Evolutionary conservation across 2,329 filamentous ascomycete genomes (phyloP).

Genomic region (Tolypocladium ophioglossoides): DNA sequence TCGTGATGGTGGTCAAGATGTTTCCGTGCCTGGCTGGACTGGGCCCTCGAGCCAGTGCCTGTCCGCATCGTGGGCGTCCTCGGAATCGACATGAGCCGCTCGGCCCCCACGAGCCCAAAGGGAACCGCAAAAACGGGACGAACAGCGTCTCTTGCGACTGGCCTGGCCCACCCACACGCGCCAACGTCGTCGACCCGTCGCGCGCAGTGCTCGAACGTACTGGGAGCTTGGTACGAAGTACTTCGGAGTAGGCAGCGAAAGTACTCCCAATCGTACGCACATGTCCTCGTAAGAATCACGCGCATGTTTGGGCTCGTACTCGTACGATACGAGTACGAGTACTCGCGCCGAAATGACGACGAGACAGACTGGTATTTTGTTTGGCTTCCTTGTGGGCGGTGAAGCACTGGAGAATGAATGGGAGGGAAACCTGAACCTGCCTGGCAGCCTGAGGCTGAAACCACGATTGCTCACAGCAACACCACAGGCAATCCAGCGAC

Average conservation of each 20-base stretch:
- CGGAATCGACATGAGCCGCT: not conserved
- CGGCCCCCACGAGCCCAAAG: not conserved
- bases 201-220: not conserved
- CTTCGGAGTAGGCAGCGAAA: too few relatives aligned
- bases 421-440: too few relatives aligned
- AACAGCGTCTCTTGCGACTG: not conserved
- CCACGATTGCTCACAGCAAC: too few relatives aligned
- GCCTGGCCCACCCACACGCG: not conserved
- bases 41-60: not conserved
- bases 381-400: not conserved
- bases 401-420: too few relatives aligned
- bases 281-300: not conserved
- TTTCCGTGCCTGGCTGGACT: not conserved
- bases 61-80: not conserved
- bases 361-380: not conserved
- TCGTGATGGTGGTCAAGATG: not conserved
- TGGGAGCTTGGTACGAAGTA: not conserved
- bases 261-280: too few relatives aligned
- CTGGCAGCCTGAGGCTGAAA: not conserved
- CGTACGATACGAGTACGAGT: not conserved
- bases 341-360: not conserved
- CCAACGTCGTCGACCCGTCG: not conserved
- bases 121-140: not conserved
- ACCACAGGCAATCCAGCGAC: not conserved
- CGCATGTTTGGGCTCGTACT: not conserved